A percentile compares a stretch with the other conserved stretches of the same genome.
Conservation (phyloP, 1,284 basidiomycete species). For the Moesziomyces parantarcticus region DNA sequence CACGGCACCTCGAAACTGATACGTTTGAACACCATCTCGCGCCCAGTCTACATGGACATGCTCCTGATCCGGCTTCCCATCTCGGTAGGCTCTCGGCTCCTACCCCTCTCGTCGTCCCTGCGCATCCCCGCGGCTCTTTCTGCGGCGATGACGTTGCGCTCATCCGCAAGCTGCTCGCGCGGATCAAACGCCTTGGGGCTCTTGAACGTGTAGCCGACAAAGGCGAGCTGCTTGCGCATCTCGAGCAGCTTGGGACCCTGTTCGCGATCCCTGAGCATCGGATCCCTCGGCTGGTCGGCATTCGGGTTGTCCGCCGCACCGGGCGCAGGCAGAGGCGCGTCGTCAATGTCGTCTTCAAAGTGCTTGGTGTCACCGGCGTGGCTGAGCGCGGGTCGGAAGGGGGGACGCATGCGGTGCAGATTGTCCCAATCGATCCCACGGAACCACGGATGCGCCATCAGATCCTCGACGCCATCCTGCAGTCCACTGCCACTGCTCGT, state of each 20-base stretch:
- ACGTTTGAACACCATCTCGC: neutral
- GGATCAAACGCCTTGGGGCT: constrained; percentile 58
- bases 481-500: constrained; percentile 50
- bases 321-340: constrained; percentile 85
- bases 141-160: constrained; percentile 41
- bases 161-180: constrained; percentile 43
- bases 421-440: constrained; percentile 57
- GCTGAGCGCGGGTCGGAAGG: constrained; percentile 83
- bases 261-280: constrained; percentile 82
- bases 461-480: constrained; percentile 82
- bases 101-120: constrained; percentile 13
- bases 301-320: constrained; percentile 77
- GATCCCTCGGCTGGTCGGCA: constrained; percentile 83
- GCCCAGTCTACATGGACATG: constrained; percentile 59
- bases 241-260: constrained; percentile 87
- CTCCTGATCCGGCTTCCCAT: constrained; percentile 54
- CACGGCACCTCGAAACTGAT: no score
- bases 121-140: constrained; percentile 33
- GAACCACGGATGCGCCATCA: constrained; percentile 76
- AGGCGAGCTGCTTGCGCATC: constrained; percentile 88
- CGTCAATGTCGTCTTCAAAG: constrained; percentile 80
- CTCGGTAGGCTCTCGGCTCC: constrained; percentile 37
- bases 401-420: constrained; percentile 74
- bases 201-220: constrained; percentile 72
- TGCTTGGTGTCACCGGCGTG: constrained; percentile 66